A percentile compares a stretch with the other conserved stretches of the same genome.
These are phyloP conservation scores for Schwanniomyces yamadae DNA, from an alignment of 805 yeast species.

Conservation along the genomic window DNA sequence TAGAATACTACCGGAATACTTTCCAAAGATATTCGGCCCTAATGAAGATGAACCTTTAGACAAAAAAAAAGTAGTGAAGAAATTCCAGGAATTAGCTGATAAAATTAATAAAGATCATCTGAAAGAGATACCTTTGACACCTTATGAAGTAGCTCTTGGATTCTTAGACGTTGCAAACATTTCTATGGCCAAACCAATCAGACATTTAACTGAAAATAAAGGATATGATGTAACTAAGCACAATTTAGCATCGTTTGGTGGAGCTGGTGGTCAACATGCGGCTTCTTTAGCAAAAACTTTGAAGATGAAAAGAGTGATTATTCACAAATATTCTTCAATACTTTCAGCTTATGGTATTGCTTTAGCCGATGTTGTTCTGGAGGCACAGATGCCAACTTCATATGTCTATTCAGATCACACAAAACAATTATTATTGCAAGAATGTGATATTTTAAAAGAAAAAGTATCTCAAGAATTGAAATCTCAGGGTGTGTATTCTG, in stretches of 20 bases:
- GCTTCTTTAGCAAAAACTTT: slow-evolving; percentile 69
- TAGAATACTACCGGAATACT: slow-evolving; percentile 66
- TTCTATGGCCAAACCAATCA: slow-evolving; percentile 86
- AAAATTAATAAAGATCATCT: slow-evolving; percentile 54
- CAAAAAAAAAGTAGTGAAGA: slow-evolving; percentile 44
- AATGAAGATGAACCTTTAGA: slow-evolving; percentile 72
- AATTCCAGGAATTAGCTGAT: slow-evolving; percentile 54
- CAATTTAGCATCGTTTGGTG: slow-evolving; percentile 81
- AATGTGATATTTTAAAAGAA: slow-evolving; percentile 13
- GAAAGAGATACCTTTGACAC: slow-evolving; percentile 43
- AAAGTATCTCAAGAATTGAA: slow-evolving; percentile 10
- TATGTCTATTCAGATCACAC: slow-evolving; percentile 29
- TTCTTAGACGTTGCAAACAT: slow-evolving; percentile 83
- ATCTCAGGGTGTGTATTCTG: slow-evolving; percentile 12
- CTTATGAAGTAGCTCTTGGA: slow-evolving; percentile 76
- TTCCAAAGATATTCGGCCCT: slow-evolving; percentile 83
- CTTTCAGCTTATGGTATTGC: slow-evolving; percentile 88
- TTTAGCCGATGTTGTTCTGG: slow-evolving; percentile 81
- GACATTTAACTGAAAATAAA: slow-evolving; percentile 81
- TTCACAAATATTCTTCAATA: slow-evolving; percentile 80
- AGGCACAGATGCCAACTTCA: slow-evolving; percentile 72
- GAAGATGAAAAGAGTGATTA: slow-evolving; percentile 66
- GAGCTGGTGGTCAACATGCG: slow-evolving; percentile 93
- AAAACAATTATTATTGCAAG: slow-evolving; percentile 15
- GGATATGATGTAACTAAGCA: slow-evolving; percentile 69